Evolutionary conservation across 2,329 filamentous ascomycete genomes (phyloP), one percentile per base, ranked within the genome.

Genomic region (Trematosphaeria pertusa): DNA sequence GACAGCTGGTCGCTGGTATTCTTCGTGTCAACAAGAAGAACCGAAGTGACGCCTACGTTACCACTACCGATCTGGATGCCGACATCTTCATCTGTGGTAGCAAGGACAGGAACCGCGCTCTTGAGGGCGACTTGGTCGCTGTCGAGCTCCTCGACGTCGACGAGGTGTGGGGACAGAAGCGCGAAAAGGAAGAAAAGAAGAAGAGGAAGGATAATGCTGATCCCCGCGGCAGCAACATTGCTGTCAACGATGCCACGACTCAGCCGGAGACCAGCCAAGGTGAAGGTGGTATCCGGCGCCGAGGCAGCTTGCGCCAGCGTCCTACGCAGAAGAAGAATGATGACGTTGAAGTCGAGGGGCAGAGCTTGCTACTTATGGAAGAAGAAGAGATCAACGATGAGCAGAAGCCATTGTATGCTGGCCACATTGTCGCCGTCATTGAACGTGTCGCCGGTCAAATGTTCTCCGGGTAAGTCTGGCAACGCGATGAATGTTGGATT

Each of bases 291-390:
- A 86, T 99, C 56, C 89, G 93, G 61, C 86, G 94, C 59, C 89
- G 94, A 67, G 94, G 94, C 59, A 97, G 93, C 82, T 83, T 99
- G 60, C 88, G 94, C 66, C 94, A 97, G 78, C 88, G 94, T 43
- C 94, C 94, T 7, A 97, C 93, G 0, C 94, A 99, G 76, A 99
- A 99, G 86, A 99, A 99, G 84, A 99, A 99, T 56, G 94, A 99
- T 60, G 94, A 99, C 71, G 94, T 99, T 19, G 94, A 99, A 74
- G 94, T 99, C 20, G 94, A 99, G 72, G 94, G 94, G 19, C 94
- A 99, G 74, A 97, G 93, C 71, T 82, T 99, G 47, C 86, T 99
- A 17, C 84, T 99, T 14, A 94, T 97, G 56, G 94, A 99, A 69
- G 94, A 99, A 70, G 94, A 99, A 71, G 94, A 99, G 72, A 97